Percentiles rank a stretch among this genome's conserved stretches.
These are phyloP conservation scores for Periconia sp. DNA, from an alignment of 2,329 filamentous ascomycete genomes.

Conservation along the genomic window DNA sequence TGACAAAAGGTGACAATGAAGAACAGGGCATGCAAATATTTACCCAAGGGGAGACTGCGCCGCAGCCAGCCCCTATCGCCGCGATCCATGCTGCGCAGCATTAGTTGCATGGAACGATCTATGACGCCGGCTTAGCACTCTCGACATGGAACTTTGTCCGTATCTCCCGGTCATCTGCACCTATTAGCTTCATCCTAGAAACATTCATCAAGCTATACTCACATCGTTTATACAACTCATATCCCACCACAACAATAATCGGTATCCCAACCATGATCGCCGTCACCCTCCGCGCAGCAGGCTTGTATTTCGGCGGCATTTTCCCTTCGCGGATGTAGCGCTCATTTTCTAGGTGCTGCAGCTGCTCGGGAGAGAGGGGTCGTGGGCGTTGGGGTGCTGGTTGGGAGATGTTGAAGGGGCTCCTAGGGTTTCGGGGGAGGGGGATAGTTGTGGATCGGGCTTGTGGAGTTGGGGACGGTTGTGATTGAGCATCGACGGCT, in stretches of 20 bases:
- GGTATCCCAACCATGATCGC: slow-evolving; percentile 44
- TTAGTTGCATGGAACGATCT: too few species aligned
- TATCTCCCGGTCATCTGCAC: not conserved
- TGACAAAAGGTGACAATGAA: too few species aligned
- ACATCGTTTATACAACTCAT: slow-evolving; percentile 36
- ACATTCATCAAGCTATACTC: slow-evolving; percentile 1
- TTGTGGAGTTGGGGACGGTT: slow-evolving; percentile 3
- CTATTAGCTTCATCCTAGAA: not conserved
- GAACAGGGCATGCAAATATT: too few species aligned
- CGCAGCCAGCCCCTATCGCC: too few species aligned
- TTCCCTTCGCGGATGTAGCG: slow-evolving; percentile 22
- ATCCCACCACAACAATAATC: slow-evolving; percentile 39
- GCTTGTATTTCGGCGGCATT: slow-evolving; percentile 40
- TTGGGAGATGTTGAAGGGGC: slow-evolving; percentile 11
- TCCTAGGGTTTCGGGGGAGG: slow-evolving; percentile 24
- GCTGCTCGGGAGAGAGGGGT: slow-evolving; percentile 4
- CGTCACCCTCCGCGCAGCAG: slow-evolving; percentile 35
- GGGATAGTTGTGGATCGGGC: slow-evolving; percentile 28
- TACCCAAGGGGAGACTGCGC: too few species aligned
- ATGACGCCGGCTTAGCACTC: slow-evolving; percentile 6
- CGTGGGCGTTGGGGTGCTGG: slow-evolving; percentile 8
- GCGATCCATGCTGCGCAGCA: too few species aligned
- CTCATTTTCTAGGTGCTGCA: slow-evolving; percentile 5
- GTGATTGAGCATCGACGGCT: too few species aligned
- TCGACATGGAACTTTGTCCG: not conserved